Evolutionary conservation across 176 grass and related monocot genomes (phyloP), one percentile per base, ranked within the genome.

Genomic region (Bromus sterilis): DNA sequence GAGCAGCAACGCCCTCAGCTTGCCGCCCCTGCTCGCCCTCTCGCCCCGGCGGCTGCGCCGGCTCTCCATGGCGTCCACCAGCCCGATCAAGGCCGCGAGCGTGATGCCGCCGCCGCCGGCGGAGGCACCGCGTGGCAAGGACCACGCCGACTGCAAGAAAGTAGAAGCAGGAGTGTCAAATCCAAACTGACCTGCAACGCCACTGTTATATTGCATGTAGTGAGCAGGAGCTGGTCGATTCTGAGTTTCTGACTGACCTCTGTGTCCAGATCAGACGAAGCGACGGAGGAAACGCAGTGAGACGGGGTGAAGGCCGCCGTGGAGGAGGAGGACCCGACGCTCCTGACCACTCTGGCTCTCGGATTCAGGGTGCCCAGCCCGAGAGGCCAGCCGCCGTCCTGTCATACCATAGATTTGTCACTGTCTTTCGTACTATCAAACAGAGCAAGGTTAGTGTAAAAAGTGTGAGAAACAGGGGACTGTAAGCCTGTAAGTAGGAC

Each of bases 371-470:
- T 28, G 23, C 91, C 86, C 31, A 93, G 81, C n/a, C 91, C 91
- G n/a, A 93, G 73, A 66, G 88, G 85, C 88, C 91, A 93, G 23
- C 91, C 91, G 23, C 91, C 91, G 29, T 93, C 91, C 88, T 93
- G 81, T n/a, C 77, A 80, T 66, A 31, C n/a, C 26, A 21, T 11
- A 49, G 14, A 10, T 1, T 66, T 5, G 41, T 28, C 23, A 83
- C 3, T 14, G 37, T 58, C 10, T 44, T 29, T 55, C 32, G 46
- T 48, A 8, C 48, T n/a, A 1, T 9, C 56, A 33, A 65, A 65
- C 58, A 32, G 31, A 42, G 35, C 10, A 2, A 68, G 39, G 16
- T 3, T 34, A 68, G 6, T 42, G 10, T 12, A 25, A 42, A 35
- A 48, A 20, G 34, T 2, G 9, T 2, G 35, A 48, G 44, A 18